Evolutionary conservation across 176 grass and related monocot species (phyloP).

Genomic region (Raddia distichophylla): DNA sequence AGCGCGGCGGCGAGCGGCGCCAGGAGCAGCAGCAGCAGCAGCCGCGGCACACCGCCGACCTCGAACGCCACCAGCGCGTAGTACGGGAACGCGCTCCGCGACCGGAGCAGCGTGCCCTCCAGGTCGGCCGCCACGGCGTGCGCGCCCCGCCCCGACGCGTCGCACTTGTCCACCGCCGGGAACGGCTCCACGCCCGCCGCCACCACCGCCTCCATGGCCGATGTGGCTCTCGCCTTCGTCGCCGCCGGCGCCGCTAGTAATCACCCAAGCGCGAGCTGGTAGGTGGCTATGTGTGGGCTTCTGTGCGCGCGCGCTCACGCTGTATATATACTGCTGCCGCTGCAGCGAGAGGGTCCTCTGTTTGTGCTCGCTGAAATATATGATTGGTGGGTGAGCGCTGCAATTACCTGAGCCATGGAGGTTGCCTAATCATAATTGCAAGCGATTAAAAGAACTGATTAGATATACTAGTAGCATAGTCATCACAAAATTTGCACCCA

Average conservation of each 20-base stretch:
- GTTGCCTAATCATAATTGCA: background rate
- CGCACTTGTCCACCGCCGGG: constrained; percentile 70
- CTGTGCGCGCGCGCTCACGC: background rate
- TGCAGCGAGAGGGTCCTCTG: background rate
- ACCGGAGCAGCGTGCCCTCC: constrained; percentile 67
- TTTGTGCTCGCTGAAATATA: constrained; percentile 31
- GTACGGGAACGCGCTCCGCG: constrained; percentile 75
- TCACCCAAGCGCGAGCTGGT: background rate
- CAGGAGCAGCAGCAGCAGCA: constrained; percentile 58
- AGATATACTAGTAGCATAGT: too few species aligned
- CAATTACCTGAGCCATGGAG: too few species aligned
- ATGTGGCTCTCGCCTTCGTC: background rate
- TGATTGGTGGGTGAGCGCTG: constrained; percentile 45
- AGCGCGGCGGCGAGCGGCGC: constrained; percentile 51
- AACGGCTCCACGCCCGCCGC: constrained; percentile 50
- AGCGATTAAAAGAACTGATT: too few species aligned
- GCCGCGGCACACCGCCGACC: constrained; percentile 57
- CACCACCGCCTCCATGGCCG: background rate
- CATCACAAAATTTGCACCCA: too few species aligned
- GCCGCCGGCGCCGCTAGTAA: background rate
- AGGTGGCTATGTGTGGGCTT: background rate
- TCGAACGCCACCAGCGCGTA: constrained; percentile 84
- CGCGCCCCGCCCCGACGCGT: constrained; percentile 48
- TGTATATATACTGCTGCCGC: constrained; percentile 34
- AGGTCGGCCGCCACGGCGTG: constrained; percentile 72